These are phyloP conservation scores for Coemansia asiatica DNA, from an alignment of 192 early-diverging fungal species.

Conservation along the genomic window DNA sequence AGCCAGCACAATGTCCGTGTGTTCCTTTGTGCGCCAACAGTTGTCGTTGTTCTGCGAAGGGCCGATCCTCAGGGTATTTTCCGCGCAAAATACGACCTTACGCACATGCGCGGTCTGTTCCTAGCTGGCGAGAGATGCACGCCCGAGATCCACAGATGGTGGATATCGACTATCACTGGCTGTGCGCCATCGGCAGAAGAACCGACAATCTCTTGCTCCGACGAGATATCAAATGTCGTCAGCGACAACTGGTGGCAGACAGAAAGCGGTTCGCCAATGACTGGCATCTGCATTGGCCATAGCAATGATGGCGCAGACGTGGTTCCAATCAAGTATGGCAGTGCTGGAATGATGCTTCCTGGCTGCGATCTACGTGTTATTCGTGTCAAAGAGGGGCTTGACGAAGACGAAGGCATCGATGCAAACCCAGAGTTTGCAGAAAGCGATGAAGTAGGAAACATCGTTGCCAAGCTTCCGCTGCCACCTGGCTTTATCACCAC, in stretches of 20 bases:
- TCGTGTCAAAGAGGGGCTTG: constrained; percentile 56
- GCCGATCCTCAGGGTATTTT: constrained; percentile 69
- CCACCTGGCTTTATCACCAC: constrained; percentile 76
- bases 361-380: constrained; percentile 73
- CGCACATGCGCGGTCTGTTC: constrained; percentile 64
- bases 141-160: constrained; percentile 71
- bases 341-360: constrained; percentile 77
- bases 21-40: constrained; percentile 84
- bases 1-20: constrained; percentile 73
- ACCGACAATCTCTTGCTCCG: constrained; percentile 15
- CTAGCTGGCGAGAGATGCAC: constrained; percentile 84
- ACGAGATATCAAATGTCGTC: constrained; percentile 55
- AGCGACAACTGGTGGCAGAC: constrained; percentile 92
- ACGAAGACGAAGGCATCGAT: constrained; percentile 43
- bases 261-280: constrained; percentile 83
- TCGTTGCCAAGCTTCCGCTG: constrained; percentile 76
- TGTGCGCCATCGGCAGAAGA: constrained; percentile 15
- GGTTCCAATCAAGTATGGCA: constrained; percentile 60
- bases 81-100: constrained; percentile 62
- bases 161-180: constrained; percentile 45
- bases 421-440: constrained; percentile 43
- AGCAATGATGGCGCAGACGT: constrained; percentile 29
- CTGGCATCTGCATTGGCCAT: constrained; percentile 66
- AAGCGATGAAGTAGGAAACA: constrained; percentile 70
- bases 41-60: constrained; percentile 75